Evolutionary conservation across 495 filamentous ascomycete genomes (phyloP), one percentile per base, ranked within the genome.

Genomic region (Polyplosphaeria fusca): DNA sequence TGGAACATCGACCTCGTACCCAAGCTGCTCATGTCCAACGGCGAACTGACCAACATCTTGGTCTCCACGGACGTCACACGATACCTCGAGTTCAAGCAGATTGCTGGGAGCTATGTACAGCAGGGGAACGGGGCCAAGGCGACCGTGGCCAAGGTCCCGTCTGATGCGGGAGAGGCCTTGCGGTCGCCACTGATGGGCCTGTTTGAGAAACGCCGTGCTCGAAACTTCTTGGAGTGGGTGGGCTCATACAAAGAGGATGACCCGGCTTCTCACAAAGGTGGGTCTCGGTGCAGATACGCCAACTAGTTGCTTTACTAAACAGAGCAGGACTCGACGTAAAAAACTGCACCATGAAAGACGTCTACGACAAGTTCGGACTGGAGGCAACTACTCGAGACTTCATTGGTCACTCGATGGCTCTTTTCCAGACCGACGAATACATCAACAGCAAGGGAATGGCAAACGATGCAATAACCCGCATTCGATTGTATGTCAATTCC

Each of bases 1-100:
- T 99, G 93, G 93, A 97, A 96, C 77, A 92, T 99, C 73, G 94
- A 97, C 68, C 79, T 99, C 61, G 90, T 97, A 41, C 92, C 93
- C 56, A 99, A 99, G 79, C 82, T 99, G 47, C 79, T 99, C 69
- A 97, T 99, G 91, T 88, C 93, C 18, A 95, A 95, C 66, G 93
- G 93, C 69, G 91, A 99, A 76, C 79, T 99, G 70, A 99, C 93
- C 58, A 97, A 96, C 73, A 96, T 96, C 71, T 79, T 96, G 64
- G 89, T 95, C 45, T 94, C 89, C 27, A 97, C 93, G 68, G 91
- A 96, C 68, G 93, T 98, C 52, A 98, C 93, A 56, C 77, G 89
- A 71, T 98, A 97, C 74, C 87, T 97, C 55, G 93, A 97, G 67
- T 96, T 99, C 79, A 92, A 91, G 78, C 93, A 96, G 75, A 92